Conservation (phyloP, 2,329 filamentous ascomycete genomes). For the Myriosclerotinia duriaeana region DNA sequence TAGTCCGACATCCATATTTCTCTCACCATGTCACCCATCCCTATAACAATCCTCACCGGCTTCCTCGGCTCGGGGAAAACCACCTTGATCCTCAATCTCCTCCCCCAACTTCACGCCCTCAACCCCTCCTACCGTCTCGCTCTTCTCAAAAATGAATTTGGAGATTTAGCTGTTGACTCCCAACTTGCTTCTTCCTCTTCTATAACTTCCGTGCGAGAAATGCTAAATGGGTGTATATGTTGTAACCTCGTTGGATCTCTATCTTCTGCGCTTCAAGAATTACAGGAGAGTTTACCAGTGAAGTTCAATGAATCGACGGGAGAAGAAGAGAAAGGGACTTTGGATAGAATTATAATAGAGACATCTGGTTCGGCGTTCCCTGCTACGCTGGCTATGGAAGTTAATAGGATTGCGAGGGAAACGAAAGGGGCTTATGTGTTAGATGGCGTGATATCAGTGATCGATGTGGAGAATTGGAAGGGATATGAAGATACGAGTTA, state of each 20-base stretch:
- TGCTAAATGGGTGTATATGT: constrained; percentile 97
- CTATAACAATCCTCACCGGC: constrained; percentile 92
- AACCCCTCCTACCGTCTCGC: constrained; percentile 80
- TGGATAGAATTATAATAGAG: constrained; percentile 90
- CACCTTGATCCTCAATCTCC: constrained; percentile 88
- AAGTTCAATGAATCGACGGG: not conserved
- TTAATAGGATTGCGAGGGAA: constrained; percentile 61
- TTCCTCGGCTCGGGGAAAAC: constrained; percentile 97
- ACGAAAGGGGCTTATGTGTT: constrained; percentile 57
- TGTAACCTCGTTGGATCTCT: constrained; percentile 97
- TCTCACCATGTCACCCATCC: constrained; percentile 55
- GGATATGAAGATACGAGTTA: constrained; percentile 71
- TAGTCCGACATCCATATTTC: not conserved
- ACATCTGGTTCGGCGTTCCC: constrained; percentile 69
- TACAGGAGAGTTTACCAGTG: constrained; percentile 43
- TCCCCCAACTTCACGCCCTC: constrained; percentile 79
- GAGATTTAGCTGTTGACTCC: constrained; percentile 89
- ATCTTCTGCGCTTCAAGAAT: constrained; percentile 72
- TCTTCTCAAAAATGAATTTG: constrained; percentile 97
- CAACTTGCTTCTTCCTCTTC: constrained; percentile 80
- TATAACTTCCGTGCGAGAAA: constrained; percentile 85
- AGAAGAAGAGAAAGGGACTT: constrained; percentile 39
- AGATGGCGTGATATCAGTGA: constrained; percentile 69
- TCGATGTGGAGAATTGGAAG: constrained; percentile 75
- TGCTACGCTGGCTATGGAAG: constrained; percentile 68